Base-by-base conservation (phyloP, 202 grass and related monocot genomes). In the Eragrostis tef region DNA sequence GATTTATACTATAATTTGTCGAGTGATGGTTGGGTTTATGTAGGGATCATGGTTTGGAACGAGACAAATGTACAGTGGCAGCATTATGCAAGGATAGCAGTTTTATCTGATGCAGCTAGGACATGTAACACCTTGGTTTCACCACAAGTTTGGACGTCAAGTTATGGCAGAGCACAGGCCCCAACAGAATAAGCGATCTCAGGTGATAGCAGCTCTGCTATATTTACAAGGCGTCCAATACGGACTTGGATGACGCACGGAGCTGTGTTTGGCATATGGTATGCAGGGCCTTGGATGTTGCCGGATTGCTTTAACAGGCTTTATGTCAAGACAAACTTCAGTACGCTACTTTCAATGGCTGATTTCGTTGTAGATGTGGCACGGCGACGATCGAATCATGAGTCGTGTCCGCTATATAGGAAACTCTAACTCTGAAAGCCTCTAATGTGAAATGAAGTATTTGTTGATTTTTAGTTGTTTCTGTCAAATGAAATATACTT, bases 251-350 rank as follows among this genome's bases (percentile, higher is more conserved):
- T 9, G 4, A 10, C 27, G 44, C 31, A 14, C 21, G 9, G 16
- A 79, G 7, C 29, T 51, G 31, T 24, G 16, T 21, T 17, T 29
- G 15, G 27, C 49, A 57, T 27, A 52, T 13, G 15, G 8, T 46
- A 36, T 39, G 24, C 9, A 24, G 46, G 45, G 62, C 60, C 58
- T 74, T 84, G 67, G 75, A 59, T 84, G 31, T 83, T 10, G 14
- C 44, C 81, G 71, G 73, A 52, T 17, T 61, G 44, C 20, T 79
- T 84, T 54, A 54, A 16, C 81, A 70, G 41, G 68, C 68, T 43
- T 46, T 50, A 79, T 52, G 47, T 44, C 42, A 50, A 14, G 53
- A 70, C 76, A 84, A 88, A 88, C 11, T 84, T 53, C 17, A 22
- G 10, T 64, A 11, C 81, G 46, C 19, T 56, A 79, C 19, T 84